These are phyloP conservation scores for Rosa rugosa DNA, from an alignment of 306 rosid genomes.

Conservation along the genomic window DNA sequence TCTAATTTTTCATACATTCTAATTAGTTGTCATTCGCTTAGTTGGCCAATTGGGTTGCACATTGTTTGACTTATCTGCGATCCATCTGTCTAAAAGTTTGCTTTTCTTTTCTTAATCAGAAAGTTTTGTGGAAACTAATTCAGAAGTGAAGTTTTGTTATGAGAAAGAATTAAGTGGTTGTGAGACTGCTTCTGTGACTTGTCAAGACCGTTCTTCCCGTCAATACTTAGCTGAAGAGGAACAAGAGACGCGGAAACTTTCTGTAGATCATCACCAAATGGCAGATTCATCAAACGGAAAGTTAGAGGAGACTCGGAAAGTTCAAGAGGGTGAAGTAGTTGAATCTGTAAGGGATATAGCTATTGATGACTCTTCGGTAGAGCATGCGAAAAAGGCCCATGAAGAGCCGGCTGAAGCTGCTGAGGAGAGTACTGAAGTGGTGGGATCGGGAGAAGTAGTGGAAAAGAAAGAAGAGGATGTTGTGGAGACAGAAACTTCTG, in stretches of 20 bases:
- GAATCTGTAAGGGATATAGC: conserved; percentile 20
- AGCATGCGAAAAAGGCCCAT: conserved; percentile 10
- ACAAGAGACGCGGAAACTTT: conserved; percentile 9
- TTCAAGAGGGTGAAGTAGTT: conserved; percentile 20
- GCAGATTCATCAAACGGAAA: conserved; percentile 43
- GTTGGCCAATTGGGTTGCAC: background rate
- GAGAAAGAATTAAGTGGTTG: conserved; percentile 9
- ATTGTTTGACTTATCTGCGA: background rate
- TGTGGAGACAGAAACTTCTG: conserved; percentile 20
- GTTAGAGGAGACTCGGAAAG: conserved; percentile 30
- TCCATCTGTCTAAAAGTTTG: conserved; percentile 12
- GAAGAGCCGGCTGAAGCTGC: conserved; percentile 20
- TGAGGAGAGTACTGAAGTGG: conserved; percentile 26
- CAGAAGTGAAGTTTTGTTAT: background rate
- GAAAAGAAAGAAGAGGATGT: conserved; percentile 13
- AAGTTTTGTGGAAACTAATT: background rate
- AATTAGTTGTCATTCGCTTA: background rate
- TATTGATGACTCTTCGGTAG: conserved; percentile 18
- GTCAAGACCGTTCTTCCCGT: conserved; percentile 3
- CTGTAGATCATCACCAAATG: conserved; percentile 35
- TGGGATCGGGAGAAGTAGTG: conserved; percentile 17
- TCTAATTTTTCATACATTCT: background rate
- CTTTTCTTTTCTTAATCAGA: conserved; percentile 7
- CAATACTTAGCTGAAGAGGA: conserved; percentile 19
- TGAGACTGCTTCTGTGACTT: conserved; percentile 9